Percentiles rank a stretch among this genome's conserved stretches.
phyloP scores from a whole-genome alignment of 75 land plant species.

The Sequoia sempervirens region DNA sequence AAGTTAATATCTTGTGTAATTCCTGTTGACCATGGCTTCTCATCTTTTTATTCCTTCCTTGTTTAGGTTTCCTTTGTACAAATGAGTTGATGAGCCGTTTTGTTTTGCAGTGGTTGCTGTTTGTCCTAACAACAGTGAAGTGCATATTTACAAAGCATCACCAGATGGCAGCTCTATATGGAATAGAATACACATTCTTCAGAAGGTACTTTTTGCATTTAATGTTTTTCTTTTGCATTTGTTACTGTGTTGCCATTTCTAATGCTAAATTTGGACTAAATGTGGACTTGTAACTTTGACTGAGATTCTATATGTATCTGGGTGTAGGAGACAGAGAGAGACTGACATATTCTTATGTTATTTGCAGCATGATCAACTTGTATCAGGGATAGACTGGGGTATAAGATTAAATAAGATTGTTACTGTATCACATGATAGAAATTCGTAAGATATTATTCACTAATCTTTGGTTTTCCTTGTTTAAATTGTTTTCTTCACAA shows the following conservation, averaged over 20 bases:
- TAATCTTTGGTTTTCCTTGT: background rate
- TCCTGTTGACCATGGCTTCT: background rate
- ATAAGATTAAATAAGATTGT: constrained; percentile 75
- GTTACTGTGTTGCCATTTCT: background rate
- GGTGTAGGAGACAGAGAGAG: background rate
- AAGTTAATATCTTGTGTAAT: background rate
- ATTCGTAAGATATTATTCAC: constrained; percentile 64
- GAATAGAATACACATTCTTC: constrained; percentile 83
- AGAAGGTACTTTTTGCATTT: constrained; percentile 53
- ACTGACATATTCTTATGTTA: background rate
- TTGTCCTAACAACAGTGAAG: constrained; percentile 91
- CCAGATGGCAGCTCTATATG: constrained; percentile 58
- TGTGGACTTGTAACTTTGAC: background rate
- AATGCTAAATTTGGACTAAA: background rate
- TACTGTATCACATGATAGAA: constrained; percentile 96
- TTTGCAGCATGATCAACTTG: constrained; percentile 93
- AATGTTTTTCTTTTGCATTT: background rate
- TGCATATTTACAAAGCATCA: constrained; percentile 73
- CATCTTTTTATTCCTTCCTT: background rate
- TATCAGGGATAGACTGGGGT: constrained; percentile 98
- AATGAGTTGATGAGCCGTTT: background rate
- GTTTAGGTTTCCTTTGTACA: background rate
- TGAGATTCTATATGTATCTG: background rate
- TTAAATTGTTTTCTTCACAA: background rate
- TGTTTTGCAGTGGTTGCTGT: constrained; percentile 84